Evolutionary conservation across 495 filamentous ascomycete species (phyloP).

Genomic region (Umbilicaria muhlenbergii): DNA sequence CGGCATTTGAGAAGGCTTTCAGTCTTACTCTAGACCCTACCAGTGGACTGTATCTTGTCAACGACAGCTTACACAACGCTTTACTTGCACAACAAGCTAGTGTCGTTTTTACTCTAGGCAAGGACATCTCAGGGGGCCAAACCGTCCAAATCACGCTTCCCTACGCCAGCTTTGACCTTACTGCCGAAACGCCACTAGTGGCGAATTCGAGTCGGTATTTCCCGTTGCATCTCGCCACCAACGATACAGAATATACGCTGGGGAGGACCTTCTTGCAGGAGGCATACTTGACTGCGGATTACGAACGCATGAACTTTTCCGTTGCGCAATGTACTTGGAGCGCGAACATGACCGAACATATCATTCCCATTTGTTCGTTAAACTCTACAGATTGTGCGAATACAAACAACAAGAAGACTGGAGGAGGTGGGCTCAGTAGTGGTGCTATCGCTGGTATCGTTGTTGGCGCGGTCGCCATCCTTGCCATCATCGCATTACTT

Average conservation of each 20-base stretch:
- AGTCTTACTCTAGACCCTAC: conserved; percentile 27
- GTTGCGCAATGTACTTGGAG: conserved; percentile 7
- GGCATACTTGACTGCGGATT: conserved; percentile 17
- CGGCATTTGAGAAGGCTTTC: conserved; percentile 35
- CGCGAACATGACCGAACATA: neutral
- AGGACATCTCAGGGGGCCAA: conserved; percentile 18
- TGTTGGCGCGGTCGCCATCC: conserved; percentile 24
- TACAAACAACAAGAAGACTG: neutral
- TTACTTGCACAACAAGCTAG: conserved; percentile 28
- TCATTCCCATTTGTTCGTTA: neutral
- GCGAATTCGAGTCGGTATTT: conserved; percentile 26
- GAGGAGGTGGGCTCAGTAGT: conserved; percentile 12
- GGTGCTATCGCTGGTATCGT: conserved; percentile 17
- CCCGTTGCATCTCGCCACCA: conserved; percentile 29
- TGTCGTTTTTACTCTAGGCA: conserved; percentile 32
- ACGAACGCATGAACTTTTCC: conserved; percentile 8
- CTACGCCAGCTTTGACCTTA: conserved; percentile 34
- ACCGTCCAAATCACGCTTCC: conserved; percentile 31
- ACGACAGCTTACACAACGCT: conserved; percentile 24
- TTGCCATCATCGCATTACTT: conserved; percentile 2
- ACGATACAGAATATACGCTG: conserved; percentile 33
- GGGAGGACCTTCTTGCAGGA: conserved; percentile 40
- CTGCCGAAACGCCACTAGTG: conserved; percentile 15
- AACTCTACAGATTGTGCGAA: neutral
- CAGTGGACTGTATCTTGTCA: conserved; percentile 32